Conservation (phyloP, 2,329 filamentous ascomycete genomes). For the Cytospora schulzeri region DNA sequence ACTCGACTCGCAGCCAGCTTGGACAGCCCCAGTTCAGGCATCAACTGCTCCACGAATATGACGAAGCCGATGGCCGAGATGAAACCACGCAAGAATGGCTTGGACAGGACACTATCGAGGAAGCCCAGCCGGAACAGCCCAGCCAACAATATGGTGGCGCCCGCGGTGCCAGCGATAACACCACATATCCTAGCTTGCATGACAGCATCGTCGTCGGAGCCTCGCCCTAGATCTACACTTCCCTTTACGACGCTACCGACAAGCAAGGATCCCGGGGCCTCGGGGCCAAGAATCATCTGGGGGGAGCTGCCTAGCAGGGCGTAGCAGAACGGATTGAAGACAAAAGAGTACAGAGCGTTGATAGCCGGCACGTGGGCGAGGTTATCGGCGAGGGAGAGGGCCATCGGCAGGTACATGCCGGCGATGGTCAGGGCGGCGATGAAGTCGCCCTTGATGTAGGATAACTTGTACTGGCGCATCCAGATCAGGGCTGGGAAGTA, state of each 20-base stretch:
- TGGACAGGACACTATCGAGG: slow-evolving; percentile 88
- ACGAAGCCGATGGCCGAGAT: slow-evolving; percentile 97
- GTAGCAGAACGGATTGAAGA: slow-evolving; percentile 90
- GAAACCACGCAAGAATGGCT: slow-evolving; percentile 90
- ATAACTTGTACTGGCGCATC: slow-evolving; percentile 83
- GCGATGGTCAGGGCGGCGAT: slow-evolving; percentile 91
- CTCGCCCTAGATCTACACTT: slow-evolving; percentile 70
- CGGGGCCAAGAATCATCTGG: slow-evolving; percentile 90
- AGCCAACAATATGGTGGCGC: slow-evolving; percentile 83
- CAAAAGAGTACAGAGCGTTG: slow-evolving; percentile 91
- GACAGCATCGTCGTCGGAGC: slow-evolving; percentile 63
- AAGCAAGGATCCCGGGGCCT: slow-evolving; percentile 89
- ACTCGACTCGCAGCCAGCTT: slow-evolving; percentile 65
- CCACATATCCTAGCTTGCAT: slow-evolving; percentile 83
- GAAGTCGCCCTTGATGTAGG: slow-evolving; percentile 82
- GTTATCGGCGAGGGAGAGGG: slow-evolving; percentile 88
- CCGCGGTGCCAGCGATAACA: slow-evolving; percentile 84
- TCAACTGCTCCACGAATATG: slow-evolving; percentile 91
- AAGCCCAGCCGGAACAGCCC: slow-evolving; percentile 87
- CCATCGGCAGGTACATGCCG: slow-evolving; percentile 98
- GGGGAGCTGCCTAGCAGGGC: slow-evolving; percentile 89
- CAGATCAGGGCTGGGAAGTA: slow-evolving; percentile 91
- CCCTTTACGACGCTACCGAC: slow-evolving; percentile 83
- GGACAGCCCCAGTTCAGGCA: slow-evolving; percentile 83
- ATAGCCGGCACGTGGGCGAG: slow-evolving; percentile 91